Base-by-base conservation (phyloP, 2,329 filamentous ascomycete species). In the Ophidiomyces ophidiicola region DNA sequence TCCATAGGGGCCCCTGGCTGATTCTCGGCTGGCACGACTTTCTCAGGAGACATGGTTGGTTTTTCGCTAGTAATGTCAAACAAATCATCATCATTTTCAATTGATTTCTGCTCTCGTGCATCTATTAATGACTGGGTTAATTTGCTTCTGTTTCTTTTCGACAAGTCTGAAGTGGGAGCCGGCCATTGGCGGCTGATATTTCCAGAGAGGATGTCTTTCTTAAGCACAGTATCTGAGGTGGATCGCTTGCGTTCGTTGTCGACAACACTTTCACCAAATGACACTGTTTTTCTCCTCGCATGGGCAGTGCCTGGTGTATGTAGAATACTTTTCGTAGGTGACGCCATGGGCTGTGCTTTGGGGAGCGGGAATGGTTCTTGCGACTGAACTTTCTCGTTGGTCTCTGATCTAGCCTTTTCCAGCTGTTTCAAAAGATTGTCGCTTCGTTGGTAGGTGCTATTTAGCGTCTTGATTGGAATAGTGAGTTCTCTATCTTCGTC, bases 311-410 rank as follows among this genome's bases (percentile, higher is more conserved):
- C 73, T 4, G 75, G 76, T 0, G 75, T 79, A 52, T 76, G 63
- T n/a, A 79, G 65, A 36, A 79, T 78, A 45, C 74, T 74, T 50
- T 77, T 77, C 1, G 72, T 70, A 1, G 71, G 71, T 17, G 72
- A 74, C 12, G 57, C 51, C 42, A 58, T 50, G 18, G 55, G 47
- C 34, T 57, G 59, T 32, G 48, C 43, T 36, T 41, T 46, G 3
- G 45, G 43, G 7, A 21, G 37, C 15, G 43, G 36, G 4, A 35
- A 38, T 8, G 35, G 36, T 12, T 32, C 23, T 21, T 36, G 15
- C 10, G 40, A 35, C 6, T 43, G 32, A 18, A 20, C 8, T 12
- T 29, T 36, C 14, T 39, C 26, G 14, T 34, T 24, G 12, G 6
- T n/a, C 26, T 38, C 43, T 32, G 50, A 44, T 37, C 45, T 48